phyloP scores from a whole-genome alignment of 2,329 filamentous ascomycete species.

The Claviceps sp. region DNA sequence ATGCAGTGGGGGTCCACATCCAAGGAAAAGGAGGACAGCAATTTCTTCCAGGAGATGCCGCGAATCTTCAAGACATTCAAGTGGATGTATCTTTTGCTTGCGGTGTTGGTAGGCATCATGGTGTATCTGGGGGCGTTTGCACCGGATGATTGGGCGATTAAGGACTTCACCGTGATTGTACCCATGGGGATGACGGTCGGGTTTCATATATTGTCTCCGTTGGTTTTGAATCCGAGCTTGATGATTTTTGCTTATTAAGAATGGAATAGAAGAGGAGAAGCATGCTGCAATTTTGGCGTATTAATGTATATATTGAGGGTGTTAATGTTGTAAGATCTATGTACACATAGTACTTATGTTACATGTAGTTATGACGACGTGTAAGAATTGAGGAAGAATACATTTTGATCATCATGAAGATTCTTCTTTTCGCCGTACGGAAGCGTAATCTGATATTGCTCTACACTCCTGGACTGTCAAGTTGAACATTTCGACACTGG shows the following conservation, averaged over 20 bases:
- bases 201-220: constrained; percentile 36
- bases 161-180: constrained; percentile 41
- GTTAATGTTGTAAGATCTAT: no score
- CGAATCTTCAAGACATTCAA: constrained; percentile 43
- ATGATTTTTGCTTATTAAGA: constrained; percentile 28
- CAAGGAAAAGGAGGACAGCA: constrained; percentile 43
- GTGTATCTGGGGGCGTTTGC: constrained; percentile 35
- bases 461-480: no score
- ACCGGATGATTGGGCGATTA: constrained; percentile 46
- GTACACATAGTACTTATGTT: no score
- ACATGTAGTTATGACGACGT: no score
- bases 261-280: neutral
- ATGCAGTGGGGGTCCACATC: constrained; percentile 42
- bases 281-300: no score
- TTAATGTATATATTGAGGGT: no score
- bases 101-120: constrained; percentile 33
- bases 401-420: no score
- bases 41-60: constrained; percentile 43
- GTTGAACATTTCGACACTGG: no score
- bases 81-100: constrained; percentile 29
- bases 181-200: constrained; percentile 33
- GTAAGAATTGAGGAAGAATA: no score
- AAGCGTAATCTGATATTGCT: no score
- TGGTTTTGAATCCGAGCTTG: constrained; percentile 48
- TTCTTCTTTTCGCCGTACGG: no score